Percentiles rank a stretch among this genome's conserved stretches.
These are phyloP conservation scores for Mortierella sp. DNA, from an alignment of 371 early-diverging fungal genomes.

Conservation along the genomic window DNA sequence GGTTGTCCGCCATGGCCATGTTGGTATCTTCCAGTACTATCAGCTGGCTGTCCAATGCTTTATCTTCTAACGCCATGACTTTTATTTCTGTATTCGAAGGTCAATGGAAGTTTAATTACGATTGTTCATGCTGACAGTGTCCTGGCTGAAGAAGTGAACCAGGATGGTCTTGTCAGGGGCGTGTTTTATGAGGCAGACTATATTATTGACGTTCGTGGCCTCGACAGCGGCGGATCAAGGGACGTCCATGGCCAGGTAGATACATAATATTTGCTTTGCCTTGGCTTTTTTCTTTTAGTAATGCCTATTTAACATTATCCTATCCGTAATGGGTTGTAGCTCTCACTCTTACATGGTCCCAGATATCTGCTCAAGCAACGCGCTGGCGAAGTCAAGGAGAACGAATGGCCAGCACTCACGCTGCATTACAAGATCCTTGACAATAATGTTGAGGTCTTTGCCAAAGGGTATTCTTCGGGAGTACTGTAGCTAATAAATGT, in stretches of 20 bases:
- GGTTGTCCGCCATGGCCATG: background rate
- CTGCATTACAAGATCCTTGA: constrained; percentile 78
- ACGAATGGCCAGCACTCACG: constrained; percentile 57
- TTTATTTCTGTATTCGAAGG: constrained; percentile 14
- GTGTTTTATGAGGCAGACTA: constrained; percentile 65
- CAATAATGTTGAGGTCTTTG: constrained; percentile 77
- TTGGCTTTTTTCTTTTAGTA: background rate
- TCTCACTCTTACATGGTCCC: constrained; percentile 68
- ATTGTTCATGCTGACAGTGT: constrained; percentile 73
- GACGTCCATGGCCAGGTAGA: constrained; percentile 79
- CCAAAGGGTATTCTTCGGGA: constrained; percentile 70
- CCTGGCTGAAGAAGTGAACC: constrained; percentile 63
- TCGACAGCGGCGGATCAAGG: constrained; percentile 74
- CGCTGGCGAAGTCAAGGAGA: constrained; percentile 47
- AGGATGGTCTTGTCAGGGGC: constrained; percentile 67
- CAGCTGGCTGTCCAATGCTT: too few species aligned
- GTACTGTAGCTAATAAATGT: constrained; percentile 22
- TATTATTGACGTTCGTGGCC: constrained; percentile 68
- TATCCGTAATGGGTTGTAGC: constrained; percentile 8
- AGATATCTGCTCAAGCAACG: constrained; percentile 51
- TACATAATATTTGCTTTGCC: background rate
- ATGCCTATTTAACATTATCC: background rate
- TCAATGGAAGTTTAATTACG: constrained; percentile 69
- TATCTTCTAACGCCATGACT: background rate
- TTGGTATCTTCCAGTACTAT: too few species aligned